Base-by-base conservation (phyloP, 768 basidiomycete species). In the Heimioporus sp. region DNA sequence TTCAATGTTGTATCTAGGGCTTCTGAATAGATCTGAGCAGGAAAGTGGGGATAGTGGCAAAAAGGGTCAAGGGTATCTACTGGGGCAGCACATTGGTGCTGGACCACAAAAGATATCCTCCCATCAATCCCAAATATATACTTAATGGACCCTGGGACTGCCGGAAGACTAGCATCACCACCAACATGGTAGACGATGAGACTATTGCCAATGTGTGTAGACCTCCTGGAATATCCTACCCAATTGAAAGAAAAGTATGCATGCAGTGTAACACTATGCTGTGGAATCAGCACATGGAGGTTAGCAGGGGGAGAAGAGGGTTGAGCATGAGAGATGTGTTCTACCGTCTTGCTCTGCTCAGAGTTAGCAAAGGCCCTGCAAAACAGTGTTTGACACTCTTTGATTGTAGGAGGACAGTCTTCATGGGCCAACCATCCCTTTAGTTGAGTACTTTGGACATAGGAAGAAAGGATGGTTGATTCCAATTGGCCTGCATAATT, bases 41-140 rank as follows among this genome's bases (percentile, higher is more conserved):
- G 56, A 37, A 57, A 57, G 19, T 57, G 17, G 12, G 56, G 53
- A 30, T 57, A 57, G n/a, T 34, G 31, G 5, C 17, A 19, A 35
- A 40, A 57, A 5, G 53, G 49, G 42, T 57, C 15, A 7, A 50
- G 21, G 3, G 13, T 30, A 16, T 20, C 34, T 24, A 7, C 43
- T 44, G 31, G 43, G 19, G 43, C 19, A 9, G 10, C 2, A 16
- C 2, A 9, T 16, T 44, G 43, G 4, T 10, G 31, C 9, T 52
- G 50, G 2, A 58, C 20, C 43, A 50, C 54, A 46, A 58, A 57
- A 10, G 4, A 31, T 2, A 54, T 43, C 10, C 16, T 28, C 2
- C 35, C 42, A 16, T 21, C 2, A 0, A 2, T 17, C 13, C 38
- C 41, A 32, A 36, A 54, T 37, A 54, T 54, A 15, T 54, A 54